A percentile compares a stretch with the other conserved stretches of the same genome.
Evolutionary conservation across 2,329 filamentous ascomycete species (phyloP).

Genomic region (Chalaropsis ovoidea): DNA sequence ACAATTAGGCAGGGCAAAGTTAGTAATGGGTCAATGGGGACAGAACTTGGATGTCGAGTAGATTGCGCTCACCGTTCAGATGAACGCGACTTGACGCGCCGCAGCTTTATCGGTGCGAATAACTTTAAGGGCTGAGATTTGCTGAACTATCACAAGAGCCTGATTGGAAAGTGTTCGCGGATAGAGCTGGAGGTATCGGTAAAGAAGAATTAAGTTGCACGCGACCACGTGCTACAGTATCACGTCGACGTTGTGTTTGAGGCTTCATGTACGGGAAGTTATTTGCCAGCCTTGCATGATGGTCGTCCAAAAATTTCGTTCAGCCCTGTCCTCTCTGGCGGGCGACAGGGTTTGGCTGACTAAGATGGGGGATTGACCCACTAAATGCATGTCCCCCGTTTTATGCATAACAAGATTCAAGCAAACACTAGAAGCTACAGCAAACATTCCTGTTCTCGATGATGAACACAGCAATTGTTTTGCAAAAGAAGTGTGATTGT

Average conservation of each 20-base stretch:
- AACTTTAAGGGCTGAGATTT: slow-evolving; percentile 16
- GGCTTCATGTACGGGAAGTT: slow-evolving; percentile 13
- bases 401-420: slow-evolving; percentile 10
- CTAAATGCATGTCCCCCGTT: background rate
- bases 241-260: slow-evolving; percentile 22
- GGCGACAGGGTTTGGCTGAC: slow-evolving; percentile 14
- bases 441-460: background rate
- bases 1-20: background rate
- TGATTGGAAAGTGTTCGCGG: background rate
- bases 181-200: background rate
- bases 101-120: slow-evolving; percentile 6
- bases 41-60: background rate
- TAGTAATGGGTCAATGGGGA: background rate
- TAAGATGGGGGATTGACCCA: background rate
- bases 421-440: background rate
- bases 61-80: slow-evolving; percentile 18
- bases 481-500: too few species aligned
- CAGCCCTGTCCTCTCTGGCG: slow-evolving; percentile 21
- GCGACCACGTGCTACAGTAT: slow-evolving; percentile 24
- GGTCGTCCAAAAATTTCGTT: slow-evolving; percentile 25
- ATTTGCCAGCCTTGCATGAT: slow-evolving; percentile 25
- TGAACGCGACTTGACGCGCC: slow-evolving; percentile 25
- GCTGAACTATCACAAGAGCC: slow-evolving; percentile 20
- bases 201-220: slow-evolving; percentile 17
- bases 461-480: background rate